Percentiles rank a stretch among this genome's conserved stretches.
Conservation (phyloP, 2,329 filamentous ascomycete genomes). For the Penicillium capsulatum region DNA sequence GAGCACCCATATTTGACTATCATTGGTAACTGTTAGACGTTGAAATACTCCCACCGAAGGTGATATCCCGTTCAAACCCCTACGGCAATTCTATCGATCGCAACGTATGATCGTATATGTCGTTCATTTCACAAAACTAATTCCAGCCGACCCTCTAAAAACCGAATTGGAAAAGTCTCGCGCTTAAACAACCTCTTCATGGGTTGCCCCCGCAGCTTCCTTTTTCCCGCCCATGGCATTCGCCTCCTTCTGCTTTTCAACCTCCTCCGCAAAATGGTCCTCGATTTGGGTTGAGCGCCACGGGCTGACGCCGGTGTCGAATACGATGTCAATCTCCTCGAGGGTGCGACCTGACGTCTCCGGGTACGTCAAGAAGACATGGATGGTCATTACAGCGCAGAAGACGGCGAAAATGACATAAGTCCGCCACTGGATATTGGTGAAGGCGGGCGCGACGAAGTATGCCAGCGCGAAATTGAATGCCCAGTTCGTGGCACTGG, state of each 20-base stretch:
- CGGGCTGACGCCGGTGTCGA: slow-evolving; percentile 39
- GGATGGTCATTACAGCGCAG: slow-evolving; percentile 60
- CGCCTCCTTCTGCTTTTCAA: slow-evolving; percentile 17
- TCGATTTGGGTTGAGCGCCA: slow-evolving; percentile 27
- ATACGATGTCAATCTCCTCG: slow-evolving; percentile 57
- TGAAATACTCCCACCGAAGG: no score
- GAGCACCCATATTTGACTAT: no score
- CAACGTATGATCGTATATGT: no score
- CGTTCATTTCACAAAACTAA: no score
- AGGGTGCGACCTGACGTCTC: slow-evolving; percentile 66
- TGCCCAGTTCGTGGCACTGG: slow-evolving; percentile 60
- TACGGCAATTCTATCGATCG: no score
- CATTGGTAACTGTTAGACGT: no score
- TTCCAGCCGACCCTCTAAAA: no score
- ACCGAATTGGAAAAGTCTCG: no score
- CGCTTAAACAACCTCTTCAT: slow-evolving; percentile 17
- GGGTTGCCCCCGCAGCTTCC: slow-evolving; percentile 7
- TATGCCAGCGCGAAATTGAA: slow-evolving; percentile 50
- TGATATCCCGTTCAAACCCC: no score
- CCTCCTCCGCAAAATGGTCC: slow-evolving; percentile 23
- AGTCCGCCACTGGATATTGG: slow-evolving; percentile 52
- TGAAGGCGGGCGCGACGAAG: slow-evolving; percentile 53
- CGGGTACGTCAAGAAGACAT: slow-evolving; percentile 61
- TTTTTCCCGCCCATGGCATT: slow-evolving; percentile 1
- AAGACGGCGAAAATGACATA: slow-evolving; percentile 72